phyloP scores from a whole-genome alignment of 169 alveolate genomes.

The Condylostoma magnum region DNA sequence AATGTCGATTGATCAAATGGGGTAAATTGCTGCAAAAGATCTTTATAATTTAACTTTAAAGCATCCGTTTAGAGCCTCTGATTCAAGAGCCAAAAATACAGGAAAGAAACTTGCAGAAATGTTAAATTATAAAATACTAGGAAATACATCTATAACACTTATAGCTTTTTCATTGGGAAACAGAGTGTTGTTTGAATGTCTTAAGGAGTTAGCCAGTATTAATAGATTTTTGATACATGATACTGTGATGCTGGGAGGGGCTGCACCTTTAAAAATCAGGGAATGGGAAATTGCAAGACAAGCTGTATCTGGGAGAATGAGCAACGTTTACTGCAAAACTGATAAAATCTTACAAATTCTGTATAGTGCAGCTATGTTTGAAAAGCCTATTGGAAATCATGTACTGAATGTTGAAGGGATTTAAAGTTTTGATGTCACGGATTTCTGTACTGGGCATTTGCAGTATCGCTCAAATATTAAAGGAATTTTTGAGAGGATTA shows the following conservation, averaged over 20 bases:
- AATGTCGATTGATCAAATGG: not conserved
- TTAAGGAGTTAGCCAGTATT: not conserved
- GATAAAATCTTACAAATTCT: not conserved
- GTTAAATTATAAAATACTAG: not conserved
- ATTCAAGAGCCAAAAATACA: slow-evolving; percentile 14
- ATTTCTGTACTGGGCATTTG: not conserved
- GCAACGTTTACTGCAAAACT: slow-evolving; percentile 7
- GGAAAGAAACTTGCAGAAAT: slow-evolving; percentile 1
- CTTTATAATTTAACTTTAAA: not conserved
- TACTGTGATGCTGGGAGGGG: slow-evolving; percentile 21
- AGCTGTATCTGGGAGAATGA: slow-evolving; percentile 22
- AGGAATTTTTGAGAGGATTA: not conserved
- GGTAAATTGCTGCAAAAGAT: no score
- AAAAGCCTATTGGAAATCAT: slow-evolving; percentile 13
- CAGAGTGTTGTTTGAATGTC: not conserved
- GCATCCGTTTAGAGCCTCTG: slow-evolving; percentile 6
- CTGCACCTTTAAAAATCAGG: not conserved
- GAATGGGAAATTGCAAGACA: not conserved
- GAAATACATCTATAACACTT: not conserved
- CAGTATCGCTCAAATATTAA: not conserved
- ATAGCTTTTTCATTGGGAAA: slow-evolving; percentile 16
- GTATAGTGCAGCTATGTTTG: not conserved
- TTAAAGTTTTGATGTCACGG: not conserved
- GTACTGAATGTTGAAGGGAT: not conserved
- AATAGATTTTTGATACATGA: not conserved